Percentiles rank a stretch among this genome's conserved stretches.
Evolutionary conservation across 257 asterid species (phyloP).

Genomic region (Ocimum tenuiflorum): DNA sequence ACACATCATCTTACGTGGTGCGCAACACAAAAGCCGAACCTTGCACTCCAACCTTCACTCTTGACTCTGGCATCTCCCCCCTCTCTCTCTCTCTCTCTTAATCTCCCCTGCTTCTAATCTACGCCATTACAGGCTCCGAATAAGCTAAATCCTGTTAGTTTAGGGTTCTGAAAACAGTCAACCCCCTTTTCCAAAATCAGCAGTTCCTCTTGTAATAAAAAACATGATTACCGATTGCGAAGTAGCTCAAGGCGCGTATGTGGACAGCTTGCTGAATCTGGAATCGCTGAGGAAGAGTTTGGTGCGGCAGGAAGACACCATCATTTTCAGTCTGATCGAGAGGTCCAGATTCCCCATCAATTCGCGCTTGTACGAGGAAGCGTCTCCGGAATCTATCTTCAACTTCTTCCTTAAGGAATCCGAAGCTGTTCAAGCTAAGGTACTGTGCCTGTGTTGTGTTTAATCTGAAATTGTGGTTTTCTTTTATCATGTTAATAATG

Average conservation of each 20-base stretch:
- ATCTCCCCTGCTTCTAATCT: background rate
- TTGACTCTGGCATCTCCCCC: background rate
- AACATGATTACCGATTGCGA: background rate
- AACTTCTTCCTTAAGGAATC: conserved; percentile 49
- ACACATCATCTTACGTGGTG: background rate
- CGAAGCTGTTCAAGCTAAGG: conserved; percentile 85
- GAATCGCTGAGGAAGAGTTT: conserved; percentile 61
- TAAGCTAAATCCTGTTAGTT: background rate
- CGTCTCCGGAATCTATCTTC: conserved; percentile 34
- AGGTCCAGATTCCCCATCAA: conserved; percentile 53
- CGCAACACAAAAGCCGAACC: background rate
- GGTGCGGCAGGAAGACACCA: conserved; percentile 73
- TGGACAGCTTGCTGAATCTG: conserved; percentile 36
- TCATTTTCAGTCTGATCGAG: conserved; percentile 63
- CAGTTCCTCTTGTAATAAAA: too few species aligned
- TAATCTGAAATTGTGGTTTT: background rate
- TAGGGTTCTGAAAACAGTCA: background rate
- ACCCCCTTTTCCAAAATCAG: background rate
- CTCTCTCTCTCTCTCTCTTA: background rate
- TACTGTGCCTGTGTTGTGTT: background rate
- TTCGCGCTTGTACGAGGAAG: conserved; percentile 36
- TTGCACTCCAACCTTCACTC: conserved; percentile 9
- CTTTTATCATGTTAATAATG: background rate
- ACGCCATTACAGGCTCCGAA: background rate
- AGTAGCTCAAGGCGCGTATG: conserved; percentile 7